Conservation (phyloP, 2,329 filamentous ascomycete species). For the Colletotrichum echinochloae region DNA sequence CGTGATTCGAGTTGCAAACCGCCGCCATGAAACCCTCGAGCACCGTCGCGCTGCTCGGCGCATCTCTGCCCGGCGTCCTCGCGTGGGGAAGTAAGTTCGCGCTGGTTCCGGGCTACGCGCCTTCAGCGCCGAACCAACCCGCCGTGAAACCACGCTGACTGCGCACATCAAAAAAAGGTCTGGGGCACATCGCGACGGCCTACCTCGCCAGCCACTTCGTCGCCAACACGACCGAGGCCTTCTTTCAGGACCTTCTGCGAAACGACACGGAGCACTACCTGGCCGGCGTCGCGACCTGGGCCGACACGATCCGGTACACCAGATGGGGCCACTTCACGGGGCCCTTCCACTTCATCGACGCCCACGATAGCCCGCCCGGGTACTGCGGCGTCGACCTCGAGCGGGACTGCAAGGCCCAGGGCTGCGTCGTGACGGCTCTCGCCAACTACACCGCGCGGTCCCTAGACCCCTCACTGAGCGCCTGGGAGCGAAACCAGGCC, state of each 20-base stretch:
- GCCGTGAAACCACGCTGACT: conserved; percentile 25
- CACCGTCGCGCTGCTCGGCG: conserved; percentile 47
- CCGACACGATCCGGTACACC: conserved; percentile 74
- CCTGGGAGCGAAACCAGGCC: conserved; percentile 65
- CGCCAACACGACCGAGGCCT: conserved; percentile 63
- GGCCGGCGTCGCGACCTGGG: conserved; percentile 74
- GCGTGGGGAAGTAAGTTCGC: conserved; percentile 58
- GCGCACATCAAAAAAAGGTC: conserved; percentile 52
- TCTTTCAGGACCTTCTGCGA: conserved; percentile 68
- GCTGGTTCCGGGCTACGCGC: neutral
- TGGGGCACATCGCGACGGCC: conserved; percentile 75
- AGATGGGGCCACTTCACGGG: conserved; percentile 71
- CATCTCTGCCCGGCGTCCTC: conserved; percentile 49
- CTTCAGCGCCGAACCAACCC: neutral
- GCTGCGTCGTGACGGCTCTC: conserved; percentile 72
- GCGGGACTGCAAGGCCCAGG: conserved; percentile 71
- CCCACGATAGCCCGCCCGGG: conserved; percentile 70
- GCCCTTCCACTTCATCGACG: conserved; percentile 77
- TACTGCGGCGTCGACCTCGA: conserved; percentile 68
- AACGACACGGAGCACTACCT: conserved; percentile 69
- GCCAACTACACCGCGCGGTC: conserved; percentile 71
- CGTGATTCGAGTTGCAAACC: neutral
- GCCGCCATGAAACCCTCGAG: conserved; percentile 49
- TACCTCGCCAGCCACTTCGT: conserved; percentile 73
- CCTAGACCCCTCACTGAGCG: conserved; percentile 58